A percentile compares a stretch with the other conserved stretches of the same genome.
These are phyloP conservation scores for Erysimum cheiri DNA, from an alignment of 441 rosid genomes.

Conservation along the genomic window DNA sequence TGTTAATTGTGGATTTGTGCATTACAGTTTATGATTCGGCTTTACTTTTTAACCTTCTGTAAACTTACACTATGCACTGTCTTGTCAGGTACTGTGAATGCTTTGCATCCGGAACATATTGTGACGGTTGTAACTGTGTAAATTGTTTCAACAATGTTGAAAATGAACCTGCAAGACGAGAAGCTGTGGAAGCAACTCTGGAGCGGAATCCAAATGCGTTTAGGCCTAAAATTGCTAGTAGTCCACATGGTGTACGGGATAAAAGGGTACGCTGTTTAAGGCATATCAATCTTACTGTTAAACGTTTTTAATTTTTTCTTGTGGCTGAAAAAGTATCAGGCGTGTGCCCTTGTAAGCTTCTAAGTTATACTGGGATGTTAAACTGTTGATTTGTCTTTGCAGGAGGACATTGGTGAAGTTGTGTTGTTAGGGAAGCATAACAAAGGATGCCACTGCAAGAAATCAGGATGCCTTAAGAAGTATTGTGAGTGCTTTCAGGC, in stretches of 20 bases:
- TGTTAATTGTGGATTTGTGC: not conserved
- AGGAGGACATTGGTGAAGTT: slow-evolving; percentile 76
- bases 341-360: not conserved
- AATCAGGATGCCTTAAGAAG: slow-evolving; percentile 96
- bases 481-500: slow-evolving; percentile 98
- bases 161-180: slow-evolving; percentile 73
- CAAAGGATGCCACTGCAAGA: slow-evolving; percentile 97
- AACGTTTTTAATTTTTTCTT: not conserved
- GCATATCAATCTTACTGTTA: slow-evolving; percentile 30
- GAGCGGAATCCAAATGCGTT: slow-evolving; percentile 92
- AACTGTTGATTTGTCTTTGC: slow-evolving; percentile 36
- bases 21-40: slow-evolving; percentile 1
- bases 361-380: slow-evolving; percentile 17
- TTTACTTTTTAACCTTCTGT: not conserved
- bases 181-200: slow-evolving; percentile 72
- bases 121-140: slow-evolving; percentile 87
- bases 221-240: slow-evolving; percentile 86
- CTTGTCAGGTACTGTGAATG: slow-evolving; percentile 89
- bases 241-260: slow-evolving; percentile 72
- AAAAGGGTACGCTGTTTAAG: slow-evolving; percentile 62
- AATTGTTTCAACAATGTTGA: slow-evolving; percentile 85
- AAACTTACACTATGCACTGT: slow-evolving; percentile 22
- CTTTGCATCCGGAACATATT: slow-evolving; percentile 86
- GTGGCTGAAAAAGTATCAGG: too few species aligned
- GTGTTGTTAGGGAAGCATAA: slow-evolving; percentile 78